Percentiles rank a stretch among this genome's conserved stretches.
These are phyloP conservation scores for Pythium phragmiticola DNA, from an alignment of 352 stramenopile genomes.

Conservation along the genomic window DNA sequence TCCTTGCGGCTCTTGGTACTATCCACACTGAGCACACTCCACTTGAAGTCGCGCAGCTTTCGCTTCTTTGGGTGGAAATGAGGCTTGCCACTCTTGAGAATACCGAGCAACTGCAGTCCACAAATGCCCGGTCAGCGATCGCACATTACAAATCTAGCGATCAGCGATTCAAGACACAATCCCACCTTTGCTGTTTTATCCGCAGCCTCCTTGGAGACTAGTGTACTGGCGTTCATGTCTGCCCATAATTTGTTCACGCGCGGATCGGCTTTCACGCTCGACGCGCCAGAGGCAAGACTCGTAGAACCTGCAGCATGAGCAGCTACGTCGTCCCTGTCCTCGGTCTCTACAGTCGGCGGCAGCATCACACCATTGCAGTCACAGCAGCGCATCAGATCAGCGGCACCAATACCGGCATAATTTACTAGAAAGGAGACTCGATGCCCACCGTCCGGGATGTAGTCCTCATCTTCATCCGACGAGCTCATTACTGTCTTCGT, in stretches of 20 bases:
- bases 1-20: conserved; percentile 51
- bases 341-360: conserved; percentile 10
- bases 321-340: conserved; percentile 3
- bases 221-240: conserved; percentile 61
- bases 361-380: background rate
- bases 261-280: conserved; percentile 33
- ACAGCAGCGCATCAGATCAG: background rate
- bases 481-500: conserved; percentile 45
- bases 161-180: background rate
- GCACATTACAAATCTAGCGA: background rate
- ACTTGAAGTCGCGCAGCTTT: conserved; percentile 69
- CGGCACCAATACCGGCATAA: background rate
- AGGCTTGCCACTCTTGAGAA: conserved; percentile 52
- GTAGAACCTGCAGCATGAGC: background rate
- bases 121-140: background rate
- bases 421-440: background rate
- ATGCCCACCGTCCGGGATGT: conserved; percentile 53
- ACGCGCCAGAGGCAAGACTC: background rate
- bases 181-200: conserved; percentile 51
- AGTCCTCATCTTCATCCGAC: conserved; percentile 67
- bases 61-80: conserved; percentile 52
- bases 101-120: conserved; percentile 41
- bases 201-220: conserved; percentile 47
- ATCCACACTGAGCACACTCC: conserved; percentile 72
- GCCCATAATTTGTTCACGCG: conserved; percentile 55